These are phyloP conservation scores for Argentina anserina DNA, from an alignment of 306 rosid species.

Conservation along the genomic window DNA sequence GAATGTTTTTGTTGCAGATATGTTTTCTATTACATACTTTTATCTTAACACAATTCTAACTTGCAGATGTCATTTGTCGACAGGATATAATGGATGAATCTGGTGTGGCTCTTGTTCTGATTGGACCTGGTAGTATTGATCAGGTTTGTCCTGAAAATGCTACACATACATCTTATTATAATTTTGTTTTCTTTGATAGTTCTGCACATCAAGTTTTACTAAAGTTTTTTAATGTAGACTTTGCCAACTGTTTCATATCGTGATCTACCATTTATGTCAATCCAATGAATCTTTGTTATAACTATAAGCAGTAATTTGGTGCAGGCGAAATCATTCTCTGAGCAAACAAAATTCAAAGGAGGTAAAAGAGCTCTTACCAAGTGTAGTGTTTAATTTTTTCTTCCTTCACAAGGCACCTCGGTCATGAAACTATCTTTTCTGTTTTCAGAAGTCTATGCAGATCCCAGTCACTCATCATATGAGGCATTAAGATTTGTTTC, in stretches of 20 bases:
- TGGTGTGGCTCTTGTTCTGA: conserved; percentile 80
- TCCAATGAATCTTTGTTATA: conserved; percentile 14
- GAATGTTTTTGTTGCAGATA: background rate
- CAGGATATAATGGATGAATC: conserved; percentile 84
- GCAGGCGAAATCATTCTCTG: conserved; percentile 71
- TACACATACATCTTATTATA: background rate
- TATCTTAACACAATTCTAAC: conserved; percentile 3
- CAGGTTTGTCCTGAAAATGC: conserved; percentile 41
- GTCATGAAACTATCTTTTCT: conserved; percentile 22
- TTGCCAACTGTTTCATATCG: background rate
- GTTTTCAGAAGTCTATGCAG: conserved; percentile 81
- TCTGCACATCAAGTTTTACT: background rate
- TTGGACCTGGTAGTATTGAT: conserved; percentile 89
- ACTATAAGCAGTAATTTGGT: conserved; percentile 15
- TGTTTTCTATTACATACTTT: background rate
- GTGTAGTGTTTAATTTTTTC: background rate
- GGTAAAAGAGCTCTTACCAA: conserved; percentile 40
- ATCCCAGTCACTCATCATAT: conserved; percentile 72
- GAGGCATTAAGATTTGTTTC: conserved; percentile 76
- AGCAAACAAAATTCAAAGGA: conserved; percentile 83
- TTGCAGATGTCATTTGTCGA: conserved; percentile 15
- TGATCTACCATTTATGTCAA: conserved; percentile 1
- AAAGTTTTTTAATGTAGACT: background rate
- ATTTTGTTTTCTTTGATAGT: background rate
- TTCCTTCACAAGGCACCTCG: background rate